Base-by-base conservation (phyloP, 768 basidiomycete species). In the Russula earlei region DNA sequence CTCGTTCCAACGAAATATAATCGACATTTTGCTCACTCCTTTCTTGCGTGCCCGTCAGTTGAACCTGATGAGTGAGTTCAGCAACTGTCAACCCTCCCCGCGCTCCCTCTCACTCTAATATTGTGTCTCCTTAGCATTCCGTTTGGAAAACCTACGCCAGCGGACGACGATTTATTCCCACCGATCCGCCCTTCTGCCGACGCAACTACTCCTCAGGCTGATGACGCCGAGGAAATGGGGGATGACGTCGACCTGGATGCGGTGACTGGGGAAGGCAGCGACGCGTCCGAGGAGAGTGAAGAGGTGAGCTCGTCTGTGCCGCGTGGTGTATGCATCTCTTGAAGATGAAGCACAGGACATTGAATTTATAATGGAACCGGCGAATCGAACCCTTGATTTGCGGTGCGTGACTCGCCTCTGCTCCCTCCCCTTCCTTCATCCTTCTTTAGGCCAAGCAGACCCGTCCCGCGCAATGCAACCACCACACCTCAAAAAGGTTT, bases 311-410 rank as follows among this genome's bases (percentile, higher is more conserved):
- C 77, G 6, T 5, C 77, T 78, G 59, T 83, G 60, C 29, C 66
- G 64, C 34, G 43, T 53, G 27, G 37, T 25, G 15, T 33, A n/a
- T 2, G 9, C 43, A 27, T 12, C 31, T 47, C 15, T 38, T 31
- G n/a, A 15, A 24, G 31, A 36, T 22, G 22, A 25, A 11, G 34
- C 43, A 12, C 62, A 91, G 85, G 84, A 95, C 67, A 77, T 95
- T 60, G 92, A 95, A 73, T 87, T 95, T 62, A 91, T 95, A 52
- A 85, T 91, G 81, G 90, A 95, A 64, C 82, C 82, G 2, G 74
- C 82, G 9, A 69, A 81, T 17, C 83, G 82, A 53, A 85, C 83
- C 5, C 70, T 87, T 19, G 88, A 91, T 71, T 81, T 91, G 64
- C 77, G 88, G 85, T 85, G 66, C 51, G 72, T 60, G 36, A 20